phyloP scores from a whole-genome alignment of 768 basidiomycete species.

The Pseudohyphozyma bogoriensis region DNA sequence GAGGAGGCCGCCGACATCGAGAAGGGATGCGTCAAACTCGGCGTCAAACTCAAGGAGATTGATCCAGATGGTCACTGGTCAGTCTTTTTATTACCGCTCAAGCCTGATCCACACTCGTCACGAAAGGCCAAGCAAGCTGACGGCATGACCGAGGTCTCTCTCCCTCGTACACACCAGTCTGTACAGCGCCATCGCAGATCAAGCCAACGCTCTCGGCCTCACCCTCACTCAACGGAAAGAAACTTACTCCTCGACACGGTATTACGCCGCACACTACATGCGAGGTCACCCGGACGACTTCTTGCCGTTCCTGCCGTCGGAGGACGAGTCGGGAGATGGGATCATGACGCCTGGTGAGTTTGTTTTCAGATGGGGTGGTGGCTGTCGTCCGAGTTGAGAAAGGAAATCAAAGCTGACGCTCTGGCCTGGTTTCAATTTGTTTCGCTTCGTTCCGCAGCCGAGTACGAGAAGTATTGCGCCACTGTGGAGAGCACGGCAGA shows the following conservation, averaged over 20 bases:
- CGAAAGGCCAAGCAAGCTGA: no score
- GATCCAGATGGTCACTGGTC: slow-evolving; percentile 85
- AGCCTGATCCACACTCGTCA: neutral
- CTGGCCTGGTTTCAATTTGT: no score
- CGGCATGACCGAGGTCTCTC: no score
- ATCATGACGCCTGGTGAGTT: slow-evolving; percentile 49
- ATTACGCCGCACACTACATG: slow-evolving; percentile 70
- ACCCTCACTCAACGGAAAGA: slow-evolving; percentile 39
- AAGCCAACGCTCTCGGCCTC: slow-evolving; percentile 63
- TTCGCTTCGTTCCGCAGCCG: slow-evolving; percentile 15
- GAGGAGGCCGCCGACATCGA: slow-evolving; percentile 59
- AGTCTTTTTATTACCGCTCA: neutral
- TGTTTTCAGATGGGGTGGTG: neutral
- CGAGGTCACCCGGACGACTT: slow-evolving; percentile 76
- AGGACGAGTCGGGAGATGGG: slow-evolving; percentile 55
- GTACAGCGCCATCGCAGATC: slow-evolving; percentile 87
- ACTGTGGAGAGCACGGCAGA: slow-evolving; percentile 69
- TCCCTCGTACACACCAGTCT: slow-evolving; percentile 39
- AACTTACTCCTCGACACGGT: slow-evolving; percentile 53
- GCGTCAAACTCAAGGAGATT: slow-evolving; percentile 47
- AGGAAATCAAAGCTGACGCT: neutral
- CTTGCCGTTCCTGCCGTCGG: slow-evolving; percentile 68
- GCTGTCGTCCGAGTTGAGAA: no score
- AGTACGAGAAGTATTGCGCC: slow-evolving; percentile 56
- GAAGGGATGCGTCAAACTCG: slow-evolving; percentile 51